Percentiles rank a stretch among this genome's conserved stretches.
phyloP scores from a whole-genome alignment of 2,329 filamentous ascomycete species.

The Fusarium oxysporum region DNA sequence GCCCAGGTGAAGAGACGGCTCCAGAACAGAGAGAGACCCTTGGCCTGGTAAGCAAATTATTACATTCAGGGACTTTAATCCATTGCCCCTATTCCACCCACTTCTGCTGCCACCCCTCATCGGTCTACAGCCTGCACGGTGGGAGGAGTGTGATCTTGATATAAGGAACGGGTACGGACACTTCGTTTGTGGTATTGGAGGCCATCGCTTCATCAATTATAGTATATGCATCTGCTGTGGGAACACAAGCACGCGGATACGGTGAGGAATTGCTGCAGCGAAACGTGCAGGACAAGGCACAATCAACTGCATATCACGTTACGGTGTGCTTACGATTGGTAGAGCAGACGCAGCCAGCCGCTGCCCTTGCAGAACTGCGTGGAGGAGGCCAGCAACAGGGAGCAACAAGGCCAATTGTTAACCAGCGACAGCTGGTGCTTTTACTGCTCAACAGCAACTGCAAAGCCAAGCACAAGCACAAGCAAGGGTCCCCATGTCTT shows the following conservation, averaged over 20 bases:
- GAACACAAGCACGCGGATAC: conserved; percentile 36
- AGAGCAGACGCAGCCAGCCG: conserved; percentile 44
- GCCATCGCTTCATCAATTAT: conserved; percentile 4
- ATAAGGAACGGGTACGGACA: conserved; percentile 4
- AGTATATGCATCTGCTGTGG: conserved; percentile 9
- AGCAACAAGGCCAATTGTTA: conserved; percentile 17
- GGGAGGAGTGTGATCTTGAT: not conserved
- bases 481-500: conserved; percentile 23
- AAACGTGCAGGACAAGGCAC: conserved; percentile 33
- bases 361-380: conserved; percentile 43
- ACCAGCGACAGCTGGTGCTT: conserved; percentile 11
- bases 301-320: conserved; percentile 29
- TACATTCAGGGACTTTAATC: conserved; percentile 32
- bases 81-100: conserved; percentile 38
- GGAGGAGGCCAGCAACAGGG: conserved; percentile 28
- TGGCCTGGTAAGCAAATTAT: conserved; percentile 34
- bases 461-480: conserved; percentile 4
- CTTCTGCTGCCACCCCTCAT: conserved; percentile 28
- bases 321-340: conserved; percentile 38
- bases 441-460: conserved; percentile 8
- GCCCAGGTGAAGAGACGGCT: conserved; percentile 10
- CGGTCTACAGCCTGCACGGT: not conserved
- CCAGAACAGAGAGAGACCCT: not conserved
- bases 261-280: conserved; percentile 25
- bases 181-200: conserved; percentile 12